A percentile compares a stretch with the other conserved stretches of the same genome.
These are phyloP conservation scores for Neopestalotiopsis clavispora DNA, from an alignment of 2,329 filamentous ascomycete genomes.

Conservation along the genomic window DNA sequence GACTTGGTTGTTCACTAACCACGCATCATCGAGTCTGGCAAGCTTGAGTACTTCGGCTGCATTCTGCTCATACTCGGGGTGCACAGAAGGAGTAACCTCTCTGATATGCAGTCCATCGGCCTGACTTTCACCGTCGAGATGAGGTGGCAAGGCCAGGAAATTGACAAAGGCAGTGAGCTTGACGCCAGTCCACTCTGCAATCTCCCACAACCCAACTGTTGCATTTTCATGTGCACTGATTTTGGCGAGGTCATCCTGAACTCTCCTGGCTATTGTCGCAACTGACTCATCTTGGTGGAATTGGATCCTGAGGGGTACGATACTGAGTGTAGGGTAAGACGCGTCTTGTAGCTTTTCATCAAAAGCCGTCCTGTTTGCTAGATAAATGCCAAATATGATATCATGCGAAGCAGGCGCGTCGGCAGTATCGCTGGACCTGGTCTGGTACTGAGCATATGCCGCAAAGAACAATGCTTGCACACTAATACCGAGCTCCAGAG, in stretches of 20 bases:
- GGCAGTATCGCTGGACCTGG: background rate
- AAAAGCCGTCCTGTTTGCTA: slow-evolving; percentile 73
- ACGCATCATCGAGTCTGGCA: slow-evolving; percentile 20
- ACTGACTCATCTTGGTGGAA: slow-evolving; percentile 39
- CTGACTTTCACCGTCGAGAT: background rate
- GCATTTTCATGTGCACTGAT: slow-evolving; percentile 63
- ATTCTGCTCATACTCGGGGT: background rate
- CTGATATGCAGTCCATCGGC: background rate
- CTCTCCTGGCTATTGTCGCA: slow-evolving; percentile 55
- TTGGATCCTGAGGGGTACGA: slow-evolving; percentile 72
- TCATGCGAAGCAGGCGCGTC: slow-evolving; percentile 33
- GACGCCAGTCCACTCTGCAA: slow-evolving; percentile 76
- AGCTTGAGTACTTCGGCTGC: background rate
- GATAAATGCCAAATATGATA: slow-evolving; percentile 77
- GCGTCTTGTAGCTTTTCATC: slow-evolving; percentile 51
- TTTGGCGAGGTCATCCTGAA: slow-evolving; percentile 71
- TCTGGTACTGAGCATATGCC: slow-evolving; percentile 59
- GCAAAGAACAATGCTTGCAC: slow-evolving; percentile 80
- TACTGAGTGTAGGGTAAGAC: slow-evolving; percentile 75
- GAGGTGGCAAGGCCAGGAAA: slow-evolving; percentile 65
- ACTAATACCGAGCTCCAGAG: slow-evolving; percentile 59
- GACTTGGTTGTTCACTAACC: slow-evolving; percentile 24
- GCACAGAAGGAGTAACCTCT: background rate
- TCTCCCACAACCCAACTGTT: slow-evolving; percentile 70
- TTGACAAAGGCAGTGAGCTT: slow-evolving; percentile 79